Evolutionary conservation across 2,329 filamentous ascomycete species (phyloP), one percentile per base, ranked within the genome.

Genomic region (Colletotrichum sp.): DNA sequence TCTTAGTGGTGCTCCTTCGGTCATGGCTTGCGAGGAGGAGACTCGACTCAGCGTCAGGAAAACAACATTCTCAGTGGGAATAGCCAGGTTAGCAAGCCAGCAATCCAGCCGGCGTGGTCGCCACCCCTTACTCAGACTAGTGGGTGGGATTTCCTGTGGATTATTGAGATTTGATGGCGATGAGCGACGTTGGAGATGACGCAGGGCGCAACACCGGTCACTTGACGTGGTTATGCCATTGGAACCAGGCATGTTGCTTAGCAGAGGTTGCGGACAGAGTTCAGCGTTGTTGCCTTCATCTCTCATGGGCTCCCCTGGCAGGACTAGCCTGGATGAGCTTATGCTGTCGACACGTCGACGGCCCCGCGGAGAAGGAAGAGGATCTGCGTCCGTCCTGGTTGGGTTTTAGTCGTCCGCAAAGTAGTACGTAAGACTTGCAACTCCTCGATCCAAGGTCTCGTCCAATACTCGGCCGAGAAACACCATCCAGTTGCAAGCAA

Each of bases 391-490:
- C 60, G 34, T 62, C 32, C 60, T 36, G 16, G 15, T n/a, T n/a
- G 39, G 18, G 15, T 39, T 44, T n/a, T 26, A 28, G 4, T 59
- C 63, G 28, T 18, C 44, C 26, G 71, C 32, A 24, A 21, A 65
- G 62, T 62, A 68, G 21, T 44, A 52, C 44, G 44, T 52, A 52
- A 21, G 44, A 52, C 10, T 13, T 52, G 44, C n/a, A 4, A 52
- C 44, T 52, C 44, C 44, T 52, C 44, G n/a, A 52, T 76, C 34
- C 32, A 49, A 59, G 21, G 32, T 26, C 63, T 26, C 63, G 26
- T 73, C 69, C 59, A 52, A 76, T 72, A 39, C 64, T 64, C 64
- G 64, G 34, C 69, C 64, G 39, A 68, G 44, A 49, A 30, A n/a
- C 36, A 28, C 18, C 13, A 24, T 68, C 49, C 49, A 57, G 26